Base-by-base conservation (phyloP, 176 grass and related monocot genomes). In the Rhipidocladum racemiflorum region DNA sequence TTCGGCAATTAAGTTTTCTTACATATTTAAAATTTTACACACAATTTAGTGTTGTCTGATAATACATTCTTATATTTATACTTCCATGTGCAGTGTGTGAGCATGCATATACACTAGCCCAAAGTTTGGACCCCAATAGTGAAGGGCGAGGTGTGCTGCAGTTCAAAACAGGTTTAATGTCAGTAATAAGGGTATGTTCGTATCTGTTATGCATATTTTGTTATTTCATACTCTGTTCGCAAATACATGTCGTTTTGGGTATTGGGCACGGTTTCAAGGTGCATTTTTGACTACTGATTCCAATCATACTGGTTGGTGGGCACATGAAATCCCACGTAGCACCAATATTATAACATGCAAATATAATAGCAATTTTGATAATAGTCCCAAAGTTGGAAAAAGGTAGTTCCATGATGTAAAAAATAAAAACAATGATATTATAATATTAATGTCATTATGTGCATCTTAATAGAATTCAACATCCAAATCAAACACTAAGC, bases 121-220 rank as follows among this genome's bases (percentile, higher is more conserved):
- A 97, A 68, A 90, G 85, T 72, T 80, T 97, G 88, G 94, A 97
- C 24, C 94, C 94, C 27, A 92, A 94, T 27, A 92, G 92, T 1
- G 94, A 97, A 88, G 94, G 94, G 13, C 85, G 94, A 85, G 94
- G 94, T 14, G 94, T 97, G 55, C 81, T 97, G 24, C 94, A 97
- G 85, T 97, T 97, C 84, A 97, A 97, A 83, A 97, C 94, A 8
- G 94, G 94, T 42, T 91, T 97, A 46, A 90, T 92, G 89, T 97
- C 94, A 28, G 88, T 97, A 21, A 94, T 97, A 77, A 87, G 90
- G 94, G 94, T 94, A 91, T 84, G 82, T 57, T 23, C 21, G 51
- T 85, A n/a, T 40, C 40, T 44, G 6, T 32, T 84, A 64, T 25
- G 20, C 53, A 54, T 61, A 40, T 72, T 65, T 32, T 75, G 16